Base-by-base conservation (phyloP, 805 yeast genomes). In the Metschnikowia anglica region DNA sequence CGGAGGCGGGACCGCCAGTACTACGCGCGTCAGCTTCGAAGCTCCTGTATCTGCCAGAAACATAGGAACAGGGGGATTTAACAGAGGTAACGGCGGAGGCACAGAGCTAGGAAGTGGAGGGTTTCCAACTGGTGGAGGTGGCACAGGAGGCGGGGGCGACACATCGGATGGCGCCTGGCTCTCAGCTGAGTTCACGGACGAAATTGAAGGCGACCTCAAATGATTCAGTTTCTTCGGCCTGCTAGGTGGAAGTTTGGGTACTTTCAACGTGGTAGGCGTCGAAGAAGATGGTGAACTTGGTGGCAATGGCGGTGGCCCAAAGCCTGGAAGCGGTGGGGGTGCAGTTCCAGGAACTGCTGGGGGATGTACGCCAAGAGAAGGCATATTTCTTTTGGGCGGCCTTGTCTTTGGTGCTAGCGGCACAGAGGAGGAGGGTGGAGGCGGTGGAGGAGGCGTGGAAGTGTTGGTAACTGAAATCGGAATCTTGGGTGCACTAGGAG, bases 191-290 rank as follows among this genome's bases (percentile, higher is more conserved):
- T 32, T 34, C 9, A 47, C 42, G 15, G 65, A 60, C 17, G 52
- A 51, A 5, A 50, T 38, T 2, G 66, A 61, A 12, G 42, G 28
- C 15, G 55, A 41, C 45, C 58, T 59, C 47, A 65, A 49, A 52
- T 69, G 74, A 1, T 59, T 45, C 31, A 70, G 63, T 47, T 69
- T 70, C 48, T 58, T 62, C 19, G 75, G 75, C 34, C 74, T 58
- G 20, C 55, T 57, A 2, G 73, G 72, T 1, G 75, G 75, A 37
- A 68, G 35, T 36, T 61, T 65, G 4, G 74, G 73, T 4, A 51
- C 49, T 28, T 50, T 44, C 19, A 48, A 30, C 16, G 48, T n/a
- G 3, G 38, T 15, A n/a, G 35, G 30, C 8, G 37, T 28, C 27
- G 43, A 35, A n/a, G 28, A 28, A 20, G 48, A 44, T 1, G 54